phyloP scores from a whole-genome alignment of 176 grass and related monocot species.

The Calamus simplicifolius region DNA sequence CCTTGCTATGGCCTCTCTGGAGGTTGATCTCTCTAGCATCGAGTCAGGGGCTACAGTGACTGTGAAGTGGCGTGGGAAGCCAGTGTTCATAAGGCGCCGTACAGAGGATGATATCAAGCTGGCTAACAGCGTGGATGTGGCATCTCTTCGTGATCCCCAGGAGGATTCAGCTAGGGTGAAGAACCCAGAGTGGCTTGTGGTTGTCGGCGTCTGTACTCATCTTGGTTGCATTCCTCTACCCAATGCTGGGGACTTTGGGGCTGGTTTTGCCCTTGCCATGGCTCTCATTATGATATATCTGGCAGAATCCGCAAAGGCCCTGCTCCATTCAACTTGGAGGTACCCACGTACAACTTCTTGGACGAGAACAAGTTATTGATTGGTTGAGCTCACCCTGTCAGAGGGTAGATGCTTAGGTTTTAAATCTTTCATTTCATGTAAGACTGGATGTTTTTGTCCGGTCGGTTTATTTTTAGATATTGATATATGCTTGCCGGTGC shows the following conservation, averaged over 20 bases:
- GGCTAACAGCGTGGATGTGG: not conserved
- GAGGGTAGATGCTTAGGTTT: too few relatives aligned
- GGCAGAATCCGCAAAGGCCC: conserved; percentile 13
- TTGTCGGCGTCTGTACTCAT: conserved; percentile 14
- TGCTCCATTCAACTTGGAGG: conserved; percentile 13
- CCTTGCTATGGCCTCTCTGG: conserved; percentile 9
- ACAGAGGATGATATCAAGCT: conserved; percentile 3
- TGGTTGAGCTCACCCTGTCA: not conserved
- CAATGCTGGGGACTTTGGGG: conserved; percentile 18
- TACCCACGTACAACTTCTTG: conserved; percentile 4
- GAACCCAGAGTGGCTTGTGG: conserved; percentile 11
- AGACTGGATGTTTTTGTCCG: too few relatives aligned
- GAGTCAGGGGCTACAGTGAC: conserved; percentile 7
- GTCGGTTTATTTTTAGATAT: too few relatives aligned
- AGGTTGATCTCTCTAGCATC: conserved; percentile 12
- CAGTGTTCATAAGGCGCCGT: conserved; percentile 11
- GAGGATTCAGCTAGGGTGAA: conserved; percentile 5
- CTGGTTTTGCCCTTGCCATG: conserved; percentile 14
- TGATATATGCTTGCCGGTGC: too few relatives aligned
- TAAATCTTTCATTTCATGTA: too few relatives aligned
- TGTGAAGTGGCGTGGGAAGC: conserved; percentile 15
- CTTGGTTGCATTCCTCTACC: conserved; percentile 12
- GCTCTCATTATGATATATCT: conserved; percentile 15
- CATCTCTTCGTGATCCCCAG: conserved; percentile 15
- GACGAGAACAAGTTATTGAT: conserved; percentile 13